A percentile compares a stretch with the other conserved stretches of the same genome.
These are phyloP conservation scores for Blumeria graminis DNA, from an alignment of 2,329 filamentous ascomycete species.

Conservation along the genomic window DNA sequence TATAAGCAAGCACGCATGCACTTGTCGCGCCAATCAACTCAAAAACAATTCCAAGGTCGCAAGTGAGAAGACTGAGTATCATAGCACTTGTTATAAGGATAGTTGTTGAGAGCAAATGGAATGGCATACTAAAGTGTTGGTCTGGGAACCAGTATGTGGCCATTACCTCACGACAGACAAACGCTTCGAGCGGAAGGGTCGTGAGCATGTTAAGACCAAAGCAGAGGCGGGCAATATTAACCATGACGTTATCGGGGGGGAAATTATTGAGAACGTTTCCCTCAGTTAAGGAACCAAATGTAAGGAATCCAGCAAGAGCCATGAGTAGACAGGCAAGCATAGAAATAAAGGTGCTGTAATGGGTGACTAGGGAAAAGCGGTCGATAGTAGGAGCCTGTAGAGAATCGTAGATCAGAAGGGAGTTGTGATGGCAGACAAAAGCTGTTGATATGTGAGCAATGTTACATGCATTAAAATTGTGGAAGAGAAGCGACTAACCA, in stretches of 20 bases:
- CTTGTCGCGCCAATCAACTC: constrained; percentile 90
- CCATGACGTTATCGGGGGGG: constrained; percentile 67
- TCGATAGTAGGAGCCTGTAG: constrained; percentile 85
- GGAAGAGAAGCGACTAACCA: constrained; percentile 26
- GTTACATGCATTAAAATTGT: constrained; percentile 5
- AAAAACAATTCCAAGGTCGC: constrained; percentile 82
- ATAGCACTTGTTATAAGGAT: constrained; percentile 59
- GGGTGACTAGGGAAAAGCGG: constrained; percentile 78
- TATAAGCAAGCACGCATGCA: constrained; percentile 83
- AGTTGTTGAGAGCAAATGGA: constrained; percentile 67
- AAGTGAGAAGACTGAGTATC: constrained; percentile 58
- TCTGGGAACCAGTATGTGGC: constrained; percentile 50
- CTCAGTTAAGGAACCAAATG: constrained; percentile 73
- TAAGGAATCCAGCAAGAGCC: constrained; percentile 73
- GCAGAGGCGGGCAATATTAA: constrained; percentile 82
- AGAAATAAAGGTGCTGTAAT: constrained; percentile 75
- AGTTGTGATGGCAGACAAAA: constrained; percentile 73
- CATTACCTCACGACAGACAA: constrained; percentile 95
- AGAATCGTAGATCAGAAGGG: constrained; percentile 88
- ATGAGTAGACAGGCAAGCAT: constrained; percentile 79
- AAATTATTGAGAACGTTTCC: constrained; percentile 99
- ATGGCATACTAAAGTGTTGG: constrained; percentile 47
- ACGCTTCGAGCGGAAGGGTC: constrained; percentile 83
- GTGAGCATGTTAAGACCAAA: constrained; percentile 99
- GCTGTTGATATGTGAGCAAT: constrained; percentile 17